These are phyloP conservation scores for Filobasidium wieringae DNA, from an alignment of 768 basidiomycete genomes.

Conservation along the genomic window DNA sequence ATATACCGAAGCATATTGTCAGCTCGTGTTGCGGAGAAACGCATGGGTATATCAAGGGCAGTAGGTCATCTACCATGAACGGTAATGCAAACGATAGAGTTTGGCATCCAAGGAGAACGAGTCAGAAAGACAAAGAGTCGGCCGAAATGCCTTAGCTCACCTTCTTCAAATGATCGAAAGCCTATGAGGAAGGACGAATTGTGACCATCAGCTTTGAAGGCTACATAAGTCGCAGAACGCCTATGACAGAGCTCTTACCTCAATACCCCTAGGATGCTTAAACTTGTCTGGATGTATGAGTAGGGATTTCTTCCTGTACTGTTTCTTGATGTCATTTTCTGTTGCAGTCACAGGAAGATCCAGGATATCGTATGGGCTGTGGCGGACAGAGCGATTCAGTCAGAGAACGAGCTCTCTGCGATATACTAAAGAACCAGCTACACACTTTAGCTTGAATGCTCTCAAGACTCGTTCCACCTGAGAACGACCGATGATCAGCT, in stretches of 20 bases:
- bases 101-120: neutral
- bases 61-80: no score
- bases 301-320: constrained; percentile 44
- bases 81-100: neutral
- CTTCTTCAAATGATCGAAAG: constrained; percentile 39
- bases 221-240: neutral
- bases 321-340: constrained; percentile 76
- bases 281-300: constrained; percentile 98
- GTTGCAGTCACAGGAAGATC: constrained; percentile 52
- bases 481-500: neutral
- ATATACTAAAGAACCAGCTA: constrained; percentile 11
- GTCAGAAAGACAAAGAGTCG: constrained; percentile 2
- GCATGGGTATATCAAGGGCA: no score
- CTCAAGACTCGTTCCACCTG: constrained; percentile 69
- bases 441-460: constrained; percentile 92
- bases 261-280: constrained; percentile 47
- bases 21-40: no score
- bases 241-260: constrained; percentile 21
- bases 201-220: neutral
- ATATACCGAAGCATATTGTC: neutral
- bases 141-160: constrained; percentile 17
- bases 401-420: neutral
- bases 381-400: neutral
- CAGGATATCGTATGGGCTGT: constrained; percentile 85
- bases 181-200: constrained; percentile 16